Evolutionary conservation across 2,329 filamentous ascomycete genomes (phyloP).

Genomic region (Botrytis squamosa): DNA sequence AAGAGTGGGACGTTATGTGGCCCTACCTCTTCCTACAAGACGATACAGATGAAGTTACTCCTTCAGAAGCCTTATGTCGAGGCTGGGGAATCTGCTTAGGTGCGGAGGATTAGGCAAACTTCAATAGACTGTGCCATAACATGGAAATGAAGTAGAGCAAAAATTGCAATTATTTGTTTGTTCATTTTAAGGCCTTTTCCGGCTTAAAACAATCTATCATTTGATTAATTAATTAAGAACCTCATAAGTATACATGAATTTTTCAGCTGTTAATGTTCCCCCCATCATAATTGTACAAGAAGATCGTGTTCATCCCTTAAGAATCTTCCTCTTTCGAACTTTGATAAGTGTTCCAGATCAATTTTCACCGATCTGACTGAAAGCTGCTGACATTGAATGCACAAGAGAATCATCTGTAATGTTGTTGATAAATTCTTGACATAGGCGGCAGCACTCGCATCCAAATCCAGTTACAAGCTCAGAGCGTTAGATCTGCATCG

Average conservation of each 20-base stretch:
- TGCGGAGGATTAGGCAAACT: neutral
- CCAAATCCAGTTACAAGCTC: neutral
- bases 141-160: neutral
- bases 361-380: neutral
- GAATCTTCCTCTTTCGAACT: neutral
- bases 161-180: neutral
- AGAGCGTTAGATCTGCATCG: neutral
- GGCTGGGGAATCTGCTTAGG: slow-evolving; percentile 1
- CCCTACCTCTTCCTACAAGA: neutral
- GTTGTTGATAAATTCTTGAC: neutral
- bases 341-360: neutral
- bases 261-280: neutral
- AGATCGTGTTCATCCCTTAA: neutral
- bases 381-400: neutral
- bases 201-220: neutral
- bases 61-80: neutral
- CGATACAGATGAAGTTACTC: neutral
- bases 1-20: slow-evolving; percentile 11
- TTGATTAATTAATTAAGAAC: neutral
- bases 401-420: neutral
- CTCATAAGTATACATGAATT: neutral
- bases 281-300: neutral
- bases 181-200: neutral
- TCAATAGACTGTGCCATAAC: neutral
- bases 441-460: neutral